Evolutionary conservation across 495 filamentous ascomycete genomes (phyloP).

Genomic region (Annulohypoxylon nitens): DNA sequence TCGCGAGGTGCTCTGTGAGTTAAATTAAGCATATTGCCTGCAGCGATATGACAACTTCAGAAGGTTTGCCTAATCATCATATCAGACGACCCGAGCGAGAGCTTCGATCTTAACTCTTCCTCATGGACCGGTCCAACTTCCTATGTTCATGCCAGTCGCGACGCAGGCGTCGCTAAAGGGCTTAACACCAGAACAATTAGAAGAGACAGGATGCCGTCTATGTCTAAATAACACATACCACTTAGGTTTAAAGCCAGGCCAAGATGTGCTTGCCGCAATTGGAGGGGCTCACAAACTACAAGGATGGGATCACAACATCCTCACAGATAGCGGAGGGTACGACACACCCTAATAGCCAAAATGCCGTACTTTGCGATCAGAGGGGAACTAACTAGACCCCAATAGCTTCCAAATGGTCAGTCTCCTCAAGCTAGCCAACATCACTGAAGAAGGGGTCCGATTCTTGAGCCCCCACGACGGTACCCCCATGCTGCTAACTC

Average conservation of each 20-base stretch:
- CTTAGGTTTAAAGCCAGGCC: constrained; percentile 92
- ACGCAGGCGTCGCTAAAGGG: constrained; percentile 98
- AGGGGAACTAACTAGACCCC: constrained; percentile 18
- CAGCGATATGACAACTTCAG: neutral
- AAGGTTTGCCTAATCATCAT: constrained; percentile 1
- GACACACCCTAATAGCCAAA: constrained; percentile 49
- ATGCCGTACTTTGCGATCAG: neutral
- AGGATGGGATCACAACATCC: constrained; percentile 93
- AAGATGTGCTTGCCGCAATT: constrained; percentile 84
- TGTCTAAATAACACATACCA: constrained; percentile 99
- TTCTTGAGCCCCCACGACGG: constrained; percentile 97
- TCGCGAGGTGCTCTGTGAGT: constrained; percentile 86
- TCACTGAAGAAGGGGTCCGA: constrained; percentile 95
- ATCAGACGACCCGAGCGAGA: constrained; percentile 91
- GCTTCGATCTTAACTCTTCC: constrained; percentile 91
- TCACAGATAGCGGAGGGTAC: constrained; percentile 98
- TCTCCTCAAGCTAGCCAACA: constrained; percentile 89
- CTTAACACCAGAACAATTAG: constrained; percentile 90
- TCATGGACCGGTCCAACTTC: constrained; percentile 89
- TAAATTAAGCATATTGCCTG: neutral
- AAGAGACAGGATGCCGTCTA: constrained; percentile 86
- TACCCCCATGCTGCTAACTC: constrained; percentile 95
- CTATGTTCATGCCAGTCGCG: constrained; percentile 98
- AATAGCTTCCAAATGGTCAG: constrained; percentile 98
- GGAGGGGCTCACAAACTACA: constrained; percentile 95